Base-by-base conservation (phyloP, 352 stramenopile genomes). In the Thalassiosira mediterranea region DNA sequence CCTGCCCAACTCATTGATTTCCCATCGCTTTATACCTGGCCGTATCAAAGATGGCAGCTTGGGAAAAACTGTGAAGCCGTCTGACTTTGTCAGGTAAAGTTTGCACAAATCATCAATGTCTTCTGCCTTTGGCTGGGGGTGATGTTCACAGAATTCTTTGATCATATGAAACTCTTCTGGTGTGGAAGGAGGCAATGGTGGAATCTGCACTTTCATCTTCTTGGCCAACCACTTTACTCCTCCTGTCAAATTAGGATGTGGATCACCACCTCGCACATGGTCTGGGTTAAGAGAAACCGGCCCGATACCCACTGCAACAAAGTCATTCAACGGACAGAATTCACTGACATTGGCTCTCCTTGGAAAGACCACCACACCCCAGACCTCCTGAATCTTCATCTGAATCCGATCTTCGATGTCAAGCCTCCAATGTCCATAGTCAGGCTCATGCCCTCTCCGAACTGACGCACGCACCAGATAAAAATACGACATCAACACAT, bases 121-220 rank as follows among this genome's bases (percentile, higher is more conserved):
- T 21, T 11, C 40, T 15, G 8, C 15, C 34, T 71, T 71, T 28
- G 19, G 46, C 49, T 63, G 23, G 23, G 61, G 61, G 17, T 62
- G 26, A 31, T 65, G 1, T 13, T n/a, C 19, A 38, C 61, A 71
- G 53, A 71, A 71, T 7, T n/a, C 19, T 32, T 71, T 61, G 15
- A 71, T 71, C 61, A 71, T 71, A 17, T 48, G 28, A 53, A 64
- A 52, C 29, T 80, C 57, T 40, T 29, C 31, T 54, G 17, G 3
- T 32, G 31, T 32, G 2, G 37, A 26, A n/a, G 46, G 46, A 2
- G 61, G 61, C 15, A 70, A 21, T 19, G 29, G 25, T 4, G 61
- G 61, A 42, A 49, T 10, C 11, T 28, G 11, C 23, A 70, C 46
- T 42, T 25, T 47, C 61, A 70, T 70, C 2, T 17, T 15, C 1